Conservation (phyloP, 73 alveolate genomes). For the Urostyla sp. region DNA sequence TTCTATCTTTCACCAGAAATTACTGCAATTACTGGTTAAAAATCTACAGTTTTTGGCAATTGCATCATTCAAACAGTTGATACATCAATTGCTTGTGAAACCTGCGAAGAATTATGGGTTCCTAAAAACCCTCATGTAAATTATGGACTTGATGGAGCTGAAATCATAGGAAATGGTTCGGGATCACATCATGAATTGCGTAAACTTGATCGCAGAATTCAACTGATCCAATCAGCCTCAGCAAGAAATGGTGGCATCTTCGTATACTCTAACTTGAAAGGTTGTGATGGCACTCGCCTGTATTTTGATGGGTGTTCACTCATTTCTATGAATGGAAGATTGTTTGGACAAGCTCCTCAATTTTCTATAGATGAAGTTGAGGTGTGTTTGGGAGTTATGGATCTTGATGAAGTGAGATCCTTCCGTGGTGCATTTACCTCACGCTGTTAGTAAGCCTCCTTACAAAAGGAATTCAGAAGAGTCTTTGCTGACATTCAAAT, state of each 20-base stretch:
- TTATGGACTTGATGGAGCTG: slow-evolving; percentile 81
- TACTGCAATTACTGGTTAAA: slow-evolving; percentile 57
- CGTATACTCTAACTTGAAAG: slow-evolving; percentile 67
- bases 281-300: slow-evolving; percentile 92
- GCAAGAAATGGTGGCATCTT: slow-evolving; percentile 84
- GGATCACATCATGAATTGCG: slow-evolving; percentile 75
- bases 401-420: slow-evolving; percentile 83
- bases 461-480: slow-evolving; percentile 55
- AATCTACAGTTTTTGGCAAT: slow-evolving; percentile 71
- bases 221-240: slow-evolving; percentile 71
- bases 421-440: slow-evolving; percentile 57
- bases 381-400: slow-evolving; percentile 77
- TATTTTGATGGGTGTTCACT: slow-evolving; percentile 90
- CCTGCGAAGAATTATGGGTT: slow-evolving; percentile 89
- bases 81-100: slow-evolving; percentile 80
- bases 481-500: slow-evolving; percentile 63
- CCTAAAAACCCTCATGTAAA: slow-evolving; percentile 77
- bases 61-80: slow-evolving; percentile 77
- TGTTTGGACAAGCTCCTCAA: slow-evolving; percentile 76
- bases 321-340: slow-evolving; percentile 87
- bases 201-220: slow-evolving; percentile 74
- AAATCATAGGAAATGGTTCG: slow-evolving; percentile 77
- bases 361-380: slow-evolving; percentile 87
- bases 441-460: slow-evolving; percentile 26
- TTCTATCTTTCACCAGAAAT: slow-evolving; percentile 70